Evolutionary conservation across 2,329 filamentous ascomycete genomes (phyloP), one percentile per base, ranked within the genome.

Genomic region (Penicillium sp.): DNA sequence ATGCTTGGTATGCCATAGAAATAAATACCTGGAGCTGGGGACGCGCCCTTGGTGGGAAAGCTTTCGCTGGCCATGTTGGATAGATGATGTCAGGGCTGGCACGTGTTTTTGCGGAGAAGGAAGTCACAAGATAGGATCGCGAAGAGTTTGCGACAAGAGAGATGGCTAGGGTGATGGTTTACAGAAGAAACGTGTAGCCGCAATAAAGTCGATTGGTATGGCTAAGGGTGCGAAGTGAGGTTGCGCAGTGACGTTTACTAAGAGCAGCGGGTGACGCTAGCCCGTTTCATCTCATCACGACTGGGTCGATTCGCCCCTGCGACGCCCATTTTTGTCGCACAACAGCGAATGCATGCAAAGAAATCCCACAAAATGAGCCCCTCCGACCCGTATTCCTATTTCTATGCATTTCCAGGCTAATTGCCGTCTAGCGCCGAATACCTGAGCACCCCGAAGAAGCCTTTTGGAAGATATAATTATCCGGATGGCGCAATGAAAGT

Each of bases 191-290:
- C 24, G 24, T 42, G 26, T 49, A 53, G 36, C 16, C 45, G 34
- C 29, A 52, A 52, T 51, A 47, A 29, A 48, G 46, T 56, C 31
- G 47, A 49, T 59, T 56, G 52, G 54, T 58, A 46, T 56, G 34
- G 44, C 51, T 49, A 44, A 44, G 53, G 21, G 23, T 42, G 23
- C 54, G 58, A 64, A 51, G 52, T 65, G 64, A 70, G 62, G 64
- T 69, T 65, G 66, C 63, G 62, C 59, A 56, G 65, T 68, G 65
- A 70, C 64, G 67, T 69, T 68, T 58, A 67, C 63, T 67, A 65
- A 65, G 59, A 56, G 45, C 42, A 54, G 52, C 51, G 49, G 47
- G 59, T 53, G 59, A 57, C 60, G 57, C 61, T 69, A 64, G 63
- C 54, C 53, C 51, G 48, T 58, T 66, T 59, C 52, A 58, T 53